A percentile compares a stretch with the other conserved stretches of the same genome.
Evolutionary conservation across 2,329 filamentous ascomycete genomes (phyloP).

Genomic region (Fusarium camptoceras): DNA sequence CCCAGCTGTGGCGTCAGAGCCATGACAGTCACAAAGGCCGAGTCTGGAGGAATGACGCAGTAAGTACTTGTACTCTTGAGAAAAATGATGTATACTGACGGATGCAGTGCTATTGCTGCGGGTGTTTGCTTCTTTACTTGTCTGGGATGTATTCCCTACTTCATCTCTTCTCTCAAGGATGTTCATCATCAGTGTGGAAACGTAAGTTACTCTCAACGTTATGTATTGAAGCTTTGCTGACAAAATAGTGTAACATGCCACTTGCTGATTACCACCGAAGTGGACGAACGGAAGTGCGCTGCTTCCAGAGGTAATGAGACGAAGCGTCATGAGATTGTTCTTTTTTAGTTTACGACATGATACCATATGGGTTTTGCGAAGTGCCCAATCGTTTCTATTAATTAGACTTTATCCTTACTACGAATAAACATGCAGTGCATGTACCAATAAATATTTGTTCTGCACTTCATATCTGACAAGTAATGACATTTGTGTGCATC

Average conservation of each 20-base stretch:
- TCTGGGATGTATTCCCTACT: conserved; percentile 41
- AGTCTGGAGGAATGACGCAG: conserved; percentile 36
- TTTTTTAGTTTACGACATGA: not conserved
- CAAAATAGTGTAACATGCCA: conserved; percentile 28
- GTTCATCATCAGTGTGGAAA: conserved; percentile 40
- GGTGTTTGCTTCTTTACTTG: conserved; percentile 33
- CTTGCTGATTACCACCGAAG: conserved; percentile 42
- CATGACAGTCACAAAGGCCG: conserved; percentile 17
- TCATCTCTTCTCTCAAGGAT: conserved; percentile 35
- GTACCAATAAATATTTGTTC: not conserved
- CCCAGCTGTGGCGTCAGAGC: conserved; percentile 23
- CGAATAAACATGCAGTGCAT: not conserved
- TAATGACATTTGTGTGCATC: not conserved
- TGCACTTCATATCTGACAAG: not conserved
- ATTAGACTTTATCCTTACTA: not conserved
- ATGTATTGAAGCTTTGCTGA: no score
- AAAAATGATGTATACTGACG: not conserved
- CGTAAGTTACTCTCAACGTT: no score
- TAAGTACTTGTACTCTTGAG: conserved; percentile 9
- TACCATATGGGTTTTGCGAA: conserved; percentile 12
- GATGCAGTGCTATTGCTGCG: conserved; percentile 34
- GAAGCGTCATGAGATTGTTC: not conserved
- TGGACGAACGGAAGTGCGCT: conserved; percentile 36
- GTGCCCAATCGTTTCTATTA: not conserved
- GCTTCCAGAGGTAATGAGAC: conserved; percentile 6